Conservation (phyloP, 1,284 basidiomycete genomes). For the Fistulinella staudtii region DNA sequence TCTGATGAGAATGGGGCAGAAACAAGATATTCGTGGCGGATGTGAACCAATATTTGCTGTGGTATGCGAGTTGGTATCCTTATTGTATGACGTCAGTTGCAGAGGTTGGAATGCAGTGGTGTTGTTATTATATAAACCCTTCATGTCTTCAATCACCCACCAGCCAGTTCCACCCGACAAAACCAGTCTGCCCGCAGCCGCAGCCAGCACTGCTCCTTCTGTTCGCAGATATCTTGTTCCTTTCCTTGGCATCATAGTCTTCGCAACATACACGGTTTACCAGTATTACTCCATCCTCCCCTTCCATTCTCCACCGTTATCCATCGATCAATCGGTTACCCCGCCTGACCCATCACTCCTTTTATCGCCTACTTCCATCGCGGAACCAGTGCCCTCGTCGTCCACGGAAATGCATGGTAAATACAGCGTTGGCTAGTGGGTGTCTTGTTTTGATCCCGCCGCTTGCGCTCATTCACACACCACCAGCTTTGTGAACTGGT, state of each 20-base stretch:
- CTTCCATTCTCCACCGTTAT: conserved; percentile 3
- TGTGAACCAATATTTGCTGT: too few species aligned
- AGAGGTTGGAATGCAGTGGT: conserved; percentile 20
- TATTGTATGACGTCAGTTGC: conserved; percentile 19
- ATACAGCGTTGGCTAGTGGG: conserved; percentile 77
- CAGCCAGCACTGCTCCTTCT: conserved; percentile 13
- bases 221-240: conserved; percentile 18
- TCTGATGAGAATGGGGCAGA: too few species aligned
- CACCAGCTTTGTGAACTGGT: conserved; percentile 75
- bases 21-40: too few species aligned
- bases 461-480: conserved; percentile 7
- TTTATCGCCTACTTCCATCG: conserved; percentile 8
- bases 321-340: conserved; percentile 11
- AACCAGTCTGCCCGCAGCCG: conserved; percentile 2
- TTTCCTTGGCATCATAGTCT: conserved; percentile 16
- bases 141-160: conserved; percentile 20
- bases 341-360: conserved; percentile 6
- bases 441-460: conserved; percentile 18
- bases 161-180: conserved; percentile 24
- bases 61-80: conserved; percentile 1
- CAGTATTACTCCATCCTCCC: conserved; percentile 10
- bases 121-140: conserved; percentile 1
- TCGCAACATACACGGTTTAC: conserved; percentile 17
- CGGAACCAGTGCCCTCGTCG: conserved; percentile 10
- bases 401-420: conserved; percentile 43